Evolutionary conservation across 169 alveolate species (phyloP).

Genomic region (Eimeria necatrix): DNA sequence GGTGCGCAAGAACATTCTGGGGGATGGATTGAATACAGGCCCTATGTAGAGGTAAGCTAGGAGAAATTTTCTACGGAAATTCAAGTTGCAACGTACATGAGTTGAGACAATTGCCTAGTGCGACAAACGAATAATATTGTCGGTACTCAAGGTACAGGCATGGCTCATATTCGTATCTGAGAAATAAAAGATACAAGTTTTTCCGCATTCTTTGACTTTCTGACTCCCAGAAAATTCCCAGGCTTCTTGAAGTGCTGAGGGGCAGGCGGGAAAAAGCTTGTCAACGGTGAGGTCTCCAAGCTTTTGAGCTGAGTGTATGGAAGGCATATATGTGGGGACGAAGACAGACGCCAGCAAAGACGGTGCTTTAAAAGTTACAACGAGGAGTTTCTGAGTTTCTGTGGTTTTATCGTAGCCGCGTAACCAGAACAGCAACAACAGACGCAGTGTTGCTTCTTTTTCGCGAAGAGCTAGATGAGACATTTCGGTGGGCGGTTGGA

Average conservation of each 20-base stretch:
- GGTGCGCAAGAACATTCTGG: constrained; percentile 77
- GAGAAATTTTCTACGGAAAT: neutral
- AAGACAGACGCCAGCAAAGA: neutral
- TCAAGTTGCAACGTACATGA: neutral
- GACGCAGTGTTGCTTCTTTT: constrained; percentile 76
- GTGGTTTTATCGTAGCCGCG: neutral
- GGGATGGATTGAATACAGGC: constrained; percentile 75
- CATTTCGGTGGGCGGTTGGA: constrained; percentile 46
- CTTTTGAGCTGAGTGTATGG: neutral
- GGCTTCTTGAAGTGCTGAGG: constrained; percentile 50
- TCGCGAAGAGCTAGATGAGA: constrained; percentile 77
- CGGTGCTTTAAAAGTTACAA: neutral
- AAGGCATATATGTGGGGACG: neutral
- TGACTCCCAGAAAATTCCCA: constrained; percentile 46
- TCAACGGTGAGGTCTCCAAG: constrained; percentile 37
- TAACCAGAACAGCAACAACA: constrained; percentile 47
- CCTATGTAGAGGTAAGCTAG: constrained; percentile 57
- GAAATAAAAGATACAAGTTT: too few species aligned
- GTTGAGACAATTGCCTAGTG: neutral
- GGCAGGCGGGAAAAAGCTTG: constrained; percentile 58
- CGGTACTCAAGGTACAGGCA: too few species aligned
- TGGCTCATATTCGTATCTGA: too few species aligned
- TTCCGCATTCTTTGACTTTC: neutral
- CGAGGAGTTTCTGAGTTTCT: too few species aligned
- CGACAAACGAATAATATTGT: too few species aligned